Evolutionary conservation across 225 moss, liverwort and hornwort genomes (phyloP), one percentile per base, ranked within the genome.

Genomic region (Asterella californica): DNA sequence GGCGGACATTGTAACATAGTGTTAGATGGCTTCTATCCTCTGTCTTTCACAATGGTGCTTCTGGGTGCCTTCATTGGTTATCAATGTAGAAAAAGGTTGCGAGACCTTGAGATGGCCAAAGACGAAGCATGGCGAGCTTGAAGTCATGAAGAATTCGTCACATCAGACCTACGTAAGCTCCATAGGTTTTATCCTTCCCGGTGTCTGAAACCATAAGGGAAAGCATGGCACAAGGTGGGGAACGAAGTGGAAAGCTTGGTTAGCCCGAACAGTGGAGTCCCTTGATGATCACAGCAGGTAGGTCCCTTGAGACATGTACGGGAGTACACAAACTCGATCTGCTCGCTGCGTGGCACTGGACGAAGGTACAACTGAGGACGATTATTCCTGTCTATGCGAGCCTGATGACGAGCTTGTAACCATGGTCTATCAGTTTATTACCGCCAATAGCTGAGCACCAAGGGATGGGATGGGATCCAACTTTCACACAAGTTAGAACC

Each of bases 11-110:
- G 87, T 82, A n/a, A 75, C 49, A 73, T 79, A 37, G 57, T 67
- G 19, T 45, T 79, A 72, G 87, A 87, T 82, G 84, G 87, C 0
- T 87, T 87, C 77, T 87, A 87, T 82, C 87, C 87, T 34, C 87
- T 87, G 6, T 87, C 87, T 10, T 80, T 87, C 55, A 69, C 79
- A 59, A 84, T 84, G 87, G 84, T 87, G n/a, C 45, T 82, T 59
- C 4, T 87, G 48, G 87, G 87, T 67, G 52, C 75, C 52, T 48
- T 81, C 29, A 79, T 87, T 60, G 87, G 87, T 27, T 62, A 61
- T 76, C 65, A 63, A 14, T 87, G 79, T 66, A 79, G 78, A 68
- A 70, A 77, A 34, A 82, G 76, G 50, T 55, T 87, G 32, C 81
- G 79, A 42, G 79, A 77, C 76, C 84, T 87, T 57, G 87, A 87